phyloP scores from a whole-genome alignment of 2,329 filamentous ascomycete species.

The Torrubiella hemipterigena region DNA sequence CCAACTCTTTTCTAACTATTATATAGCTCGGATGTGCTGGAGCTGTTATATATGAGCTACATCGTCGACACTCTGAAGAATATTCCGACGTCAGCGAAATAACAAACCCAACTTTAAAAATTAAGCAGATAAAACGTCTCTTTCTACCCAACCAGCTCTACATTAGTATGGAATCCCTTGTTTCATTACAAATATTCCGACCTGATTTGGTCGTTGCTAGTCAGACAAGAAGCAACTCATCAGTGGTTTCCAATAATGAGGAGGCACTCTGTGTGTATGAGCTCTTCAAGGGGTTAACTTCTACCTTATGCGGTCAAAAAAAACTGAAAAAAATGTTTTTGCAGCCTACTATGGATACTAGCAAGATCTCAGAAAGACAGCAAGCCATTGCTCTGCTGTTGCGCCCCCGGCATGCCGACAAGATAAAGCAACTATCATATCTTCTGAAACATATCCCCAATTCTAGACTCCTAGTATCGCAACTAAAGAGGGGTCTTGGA shows the following conservation, averaged over 20 bases:
- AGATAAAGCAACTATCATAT: conserved; percentile 42
- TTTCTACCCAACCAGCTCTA: conserved; percentile 58
- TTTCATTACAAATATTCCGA: conserved; percentile 74
- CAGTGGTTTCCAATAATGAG: conserved; percentile 33
- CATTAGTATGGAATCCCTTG: conserved; percentile 67
- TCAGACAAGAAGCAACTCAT: conserved; percentile 52
- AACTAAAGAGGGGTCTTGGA: conserved; percentile 68
- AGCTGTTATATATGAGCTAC: too few species aligned
- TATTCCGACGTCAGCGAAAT: conserved; percentile 47
- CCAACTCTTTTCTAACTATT: too few species aligned
- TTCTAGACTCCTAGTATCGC: conserved; percentile 54
- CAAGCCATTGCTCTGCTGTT: conserved; percentile 55
- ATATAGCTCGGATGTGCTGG: too few species aligned
- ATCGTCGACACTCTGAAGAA: too few species aligned
- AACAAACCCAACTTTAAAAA: conserved; percentile 36
- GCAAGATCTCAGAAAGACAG: conserved; percentile 60
- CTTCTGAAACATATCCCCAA: conserved; percentile 64
- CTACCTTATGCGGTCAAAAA: conserved; percentile 66
- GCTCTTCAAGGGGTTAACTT: conserved; percentile 62
- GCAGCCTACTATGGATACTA: conserved; percentile 58
- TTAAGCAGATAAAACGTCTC: conserved; percentile 56
- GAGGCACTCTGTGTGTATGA: conserved; percentile 78
- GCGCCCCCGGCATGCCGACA: conserved; percentile 51
- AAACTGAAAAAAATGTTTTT: conserved; percentile 72
- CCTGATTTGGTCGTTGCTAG: conserved; percentile 74